Evolutionary conservation across 1,284 basidiomycete species (phyloP).

Genomic region (Caloboletus firmus): DNA sequence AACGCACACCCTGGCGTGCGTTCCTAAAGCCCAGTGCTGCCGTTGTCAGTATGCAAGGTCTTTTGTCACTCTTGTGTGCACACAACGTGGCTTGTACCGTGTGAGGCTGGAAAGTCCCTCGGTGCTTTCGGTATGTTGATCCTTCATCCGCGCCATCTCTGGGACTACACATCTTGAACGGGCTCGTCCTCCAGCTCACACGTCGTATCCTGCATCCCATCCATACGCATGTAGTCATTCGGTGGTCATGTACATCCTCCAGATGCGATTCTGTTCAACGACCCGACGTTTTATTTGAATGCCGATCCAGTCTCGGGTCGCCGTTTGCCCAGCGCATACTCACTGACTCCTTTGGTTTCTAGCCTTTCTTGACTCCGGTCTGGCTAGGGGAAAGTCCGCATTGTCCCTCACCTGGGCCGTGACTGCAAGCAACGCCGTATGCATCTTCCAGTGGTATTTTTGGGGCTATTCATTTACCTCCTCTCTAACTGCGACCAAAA

Average conservation of each 20-base stretch:
- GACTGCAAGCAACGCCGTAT: constrained; percentile 70
- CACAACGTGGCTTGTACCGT: too few species aligned
- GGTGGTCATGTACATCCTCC: neutral
- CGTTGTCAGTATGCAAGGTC: neutral
- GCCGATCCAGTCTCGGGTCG: too few species aligned
- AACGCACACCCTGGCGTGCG: neutral
- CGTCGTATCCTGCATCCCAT: neutral
- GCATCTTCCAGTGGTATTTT: constrained; percentile 89
- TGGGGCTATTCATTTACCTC: constrained; percentile 87
- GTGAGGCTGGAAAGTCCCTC: too few species aligned
- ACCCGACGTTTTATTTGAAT: neutral
- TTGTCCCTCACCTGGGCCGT: constrained; percentile 71
- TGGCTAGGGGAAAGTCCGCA: constrained; percentile 74
- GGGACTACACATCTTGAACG: too few species aligned
- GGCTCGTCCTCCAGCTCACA: too few species aligned
- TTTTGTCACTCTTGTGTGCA: too few species aligned
- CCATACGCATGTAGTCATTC: neutral
- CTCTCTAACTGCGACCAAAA: constrained; percentile 68
- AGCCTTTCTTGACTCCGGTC: constrained; percentile 88
- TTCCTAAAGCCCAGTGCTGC: too few species aligned
- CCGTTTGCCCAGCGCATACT: neutral
- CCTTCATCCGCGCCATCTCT: too few species aligned
- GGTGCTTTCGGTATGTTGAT: too few species aligned
- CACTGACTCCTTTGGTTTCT: constrained; percentile 9
- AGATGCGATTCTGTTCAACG: neutral